These are phyloP conservation scores for Erigeron philadelphicus DNA, from an alignment of 140 eudicot genomes.

Conservation along the genomic window DNA sequence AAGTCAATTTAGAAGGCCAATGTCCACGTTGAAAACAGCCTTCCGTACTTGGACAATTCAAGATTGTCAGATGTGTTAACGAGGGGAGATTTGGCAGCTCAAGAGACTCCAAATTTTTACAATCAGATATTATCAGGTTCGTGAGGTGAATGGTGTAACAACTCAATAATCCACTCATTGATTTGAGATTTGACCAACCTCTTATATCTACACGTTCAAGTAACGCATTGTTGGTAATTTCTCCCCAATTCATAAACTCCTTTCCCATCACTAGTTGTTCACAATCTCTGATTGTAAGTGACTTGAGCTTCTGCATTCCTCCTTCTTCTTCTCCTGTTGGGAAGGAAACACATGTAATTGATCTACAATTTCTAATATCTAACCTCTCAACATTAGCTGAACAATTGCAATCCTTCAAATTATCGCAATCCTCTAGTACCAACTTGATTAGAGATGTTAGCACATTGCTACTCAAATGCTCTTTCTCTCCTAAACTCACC, in stretches of 20 bases:
- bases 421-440: too few relatives aligned
- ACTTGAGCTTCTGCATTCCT: constrained; percentile 17
- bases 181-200: constrained; percentile 8
- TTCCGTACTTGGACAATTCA: background rate
- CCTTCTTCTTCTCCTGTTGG: too few relatives aligned
- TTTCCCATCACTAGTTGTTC: background rate
- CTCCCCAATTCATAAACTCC: background rate
- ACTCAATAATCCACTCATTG: background rate
- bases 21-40: constrained; percentile 1
- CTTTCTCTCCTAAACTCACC: too few relatives aligned
- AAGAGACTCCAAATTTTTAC: constrained; percentile 5
- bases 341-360: too few relatives aligned
- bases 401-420: too few relatives aligned
- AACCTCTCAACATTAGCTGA: too few relatives aligned
- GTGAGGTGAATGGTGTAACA: constrained; percentile 14
- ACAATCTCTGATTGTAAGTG: background rate
- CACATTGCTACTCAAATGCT: too few relatives aligned
- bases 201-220: background rate
- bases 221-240: background rate
- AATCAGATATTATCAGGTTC: background rate
- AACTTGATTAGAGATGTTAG: too few relatives aligned
- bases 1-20: constrained; percentile 25
- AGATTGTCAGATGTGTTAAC: background rate
- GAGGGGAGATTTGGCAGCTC: constrained; percentile 8
- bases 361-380: too few relatives aligned